Conservation (phyloP, 2,329 filamentous ascomycete species). For the Exophiala calicioides region DNA sequence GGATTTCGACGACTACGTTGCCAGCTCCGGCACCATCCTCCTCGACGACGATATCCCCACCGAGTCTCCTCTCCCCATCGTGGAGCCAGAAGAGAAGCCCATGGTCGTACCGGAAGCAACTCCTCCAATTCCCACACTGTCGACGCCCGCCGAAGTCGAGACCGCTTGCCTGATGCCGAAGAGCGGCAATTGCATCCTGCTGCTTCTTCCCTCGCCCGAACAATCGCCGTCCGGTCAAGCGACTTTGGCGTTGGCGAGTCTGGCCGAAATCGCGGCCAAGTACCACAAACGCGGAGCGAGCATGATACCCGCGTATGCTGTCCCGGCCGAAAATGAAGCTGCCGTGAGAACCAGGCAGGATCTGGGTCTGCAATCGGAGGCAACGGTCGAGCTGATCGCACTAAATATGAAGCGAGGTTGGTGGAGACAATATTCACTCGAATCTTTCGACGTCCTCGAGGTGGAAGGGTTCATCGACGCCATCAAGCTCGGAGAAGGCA, state of each 20-base stretch:
- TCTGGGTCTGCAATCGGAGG: constrained; percentile 60
- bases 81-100: constrained; percentile 45
- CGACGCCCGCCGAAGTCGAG: constrained; percentile 64
- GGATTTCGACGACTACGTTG: constrained; percentile 49
- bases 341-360: constrained; percentile 57
- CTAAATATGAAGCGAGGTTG: constrained; percentile 82
- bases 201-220: constrained; percentile 62
- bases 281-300: constrained; percentile 66
- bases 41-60: constrained; percentile 53
- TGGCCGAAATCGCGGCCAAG: constrained; percentile 76
- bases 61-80: constrained; percentile 55
- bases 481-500: constrained; percentile 85
- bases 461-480: constrained; percentile 86
- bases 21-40: constrained; percentile 53
- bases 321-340: constrained; percentile 64
- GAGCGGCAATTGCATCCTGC: constrained; percentile 80
- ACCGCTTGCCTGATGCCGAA: constrained; percentile 73
- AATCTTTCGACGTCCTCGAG: constrained; percentile 57
- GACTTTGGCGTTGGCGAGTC: constrained; percentile 59
- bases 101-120: constrained; percentile 55
- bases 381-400: constrained; percentile 71
- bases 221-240: constrained; percentile 47
- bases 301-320: constrained; percentile 79
- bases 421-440: constrained; percentile 71
- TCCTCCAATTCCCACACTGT: constrained; percentile 67